phyloP scores from a whole-genome alignment of 805 yeast species.

The Brettanomyces bruxellensis region DNA sequence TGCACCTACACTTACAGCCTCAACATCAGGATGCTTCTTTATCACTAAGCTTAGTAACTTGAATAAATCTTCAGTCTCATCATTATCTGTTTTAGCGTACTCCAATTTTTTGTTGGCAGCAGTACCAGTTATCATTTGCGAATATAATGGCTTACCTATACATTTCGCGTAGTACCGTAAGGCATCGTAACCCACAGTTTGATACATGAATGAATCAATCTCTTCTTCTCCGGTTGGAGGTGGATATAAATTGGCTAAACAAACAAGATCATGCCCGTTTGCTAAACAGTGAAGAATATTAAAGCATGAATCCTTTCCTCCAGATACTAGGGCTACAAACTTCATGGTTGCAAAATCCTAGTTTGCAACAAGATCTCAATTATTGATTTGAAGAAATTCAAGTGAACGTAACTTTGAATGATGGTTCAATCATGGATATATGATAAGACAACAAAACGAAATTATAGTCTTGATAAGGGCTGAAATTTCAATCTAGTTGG shows the following conservation, averaged over 20 bases:
- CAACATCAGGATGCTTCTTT: constrained; percentile 53
- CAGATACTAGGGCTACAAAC: constrained; percentile 85
- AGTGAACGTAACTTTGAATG: no score
- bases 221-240: constrained; percentile 43
- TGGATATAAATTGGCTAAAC: constrained; percentile 80
- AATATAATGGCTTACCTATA: constrained; percentile 69
- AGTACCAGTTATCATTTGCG: constrained; percentile 53
- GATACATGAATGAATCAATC: constrained; percentile 93
- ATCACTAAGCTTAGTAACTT: constrained; percentile 41
- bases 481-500: no score
- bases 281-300: constrained; percentile 80
- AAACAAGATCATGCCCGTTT: constrained; percentile 78
- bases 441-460: no score
- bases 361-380: no score
- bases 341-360: constrained; percentile 44
- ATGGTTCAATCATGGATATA: no score
- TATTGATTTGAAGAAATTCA: no score
- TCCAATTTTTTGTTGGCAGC: constrained; percentile 62
- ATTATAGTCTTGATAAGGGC: no score
- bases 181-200: constrained; percentile 89
- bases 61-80: constrained; percentile 83
- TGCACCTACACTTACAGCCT: constrained; percentile 93
- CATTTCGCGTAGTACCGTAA: constrained; percentile 59
- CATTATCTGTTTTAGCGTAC: constrained; percentile 56
- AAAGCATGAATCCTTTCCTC: constrained; percentile 94